Percentiles rank a stretch among this genome's conserved stretches.
These are phyloP conservation scores for Asparagopsis taxiformis DNA, from an alignment of 31 red algal genomes.

Conservation along the genomic window DNA sequence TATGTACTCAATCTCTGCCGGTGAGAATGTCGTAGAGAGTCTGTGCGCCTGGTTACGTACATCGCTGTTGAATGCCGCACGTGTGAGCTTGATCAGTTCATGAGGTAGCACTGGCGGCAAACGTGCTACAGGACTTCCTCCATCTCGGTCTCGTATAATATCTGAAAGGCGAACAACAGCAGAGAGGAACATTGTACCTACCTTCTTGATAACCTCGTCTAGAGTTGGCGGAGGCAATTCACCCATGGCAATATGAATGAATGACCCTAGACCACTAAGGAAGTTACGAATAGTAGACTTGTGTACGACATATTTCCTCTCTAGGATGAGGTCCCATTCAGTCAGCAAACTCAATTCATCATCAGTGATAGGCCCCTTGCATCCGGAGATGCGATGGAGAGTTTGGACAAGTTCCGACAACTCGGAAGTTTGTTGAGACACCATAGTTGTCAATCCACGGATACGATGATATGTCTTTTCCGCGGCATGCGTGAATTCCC, in stretches of 20 bases:
- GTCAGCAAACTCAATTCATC: slow-evolving; percentile 15
- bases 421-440: slow-evolving; percentile 8
- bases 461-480: slow-evolving; percentile 31
- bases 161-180: slow-evolving; percentile 17
- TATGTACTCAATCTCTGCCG: slow-evolving; percentile 3
- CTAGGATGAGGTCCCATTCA: slow-evolving; percentile 24
- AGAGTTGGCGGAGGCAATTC: slow-evolving; percentile 10
- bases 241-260: slow-evolving; percentile 18
- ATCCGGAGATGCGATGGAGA: slow-evolving; percentile 20
- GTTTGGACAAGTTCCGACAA: slow-evolving; percentile 14
- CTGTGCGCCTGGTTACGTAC: slow-evolving; percentile 21
- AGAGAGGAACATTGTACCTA: slow-evolving; percentile 29
- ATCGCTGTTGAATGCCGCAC: slow-evolving; percentile 17
- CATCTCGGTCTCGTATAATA: neutral
- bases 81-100: slow-evolving; percentile 19
- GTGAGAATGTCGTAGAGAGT: slow-evolving; percentile 2
- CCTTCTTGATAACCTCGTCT: slow-evolving; percentile 15
- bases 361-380: slow-evolving; percentile 35
- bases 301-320: slow-evolving; percentile 20
- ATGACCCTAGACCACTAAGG: slow-evolving; percentile 20
- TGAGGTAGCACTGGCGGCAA: slow-evolving; percentile 19
- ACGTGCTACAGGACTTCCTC: neutral
- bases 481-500: slow-evolving; percentile 22
- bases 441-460: slow-evolving; percentile 8
- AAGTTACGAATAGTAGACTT: slow-evolving; percentile 21